Conservation (phyloP, 2,329 filamentous ascomycete species). For the Neonectria magnoliae region DNA sequence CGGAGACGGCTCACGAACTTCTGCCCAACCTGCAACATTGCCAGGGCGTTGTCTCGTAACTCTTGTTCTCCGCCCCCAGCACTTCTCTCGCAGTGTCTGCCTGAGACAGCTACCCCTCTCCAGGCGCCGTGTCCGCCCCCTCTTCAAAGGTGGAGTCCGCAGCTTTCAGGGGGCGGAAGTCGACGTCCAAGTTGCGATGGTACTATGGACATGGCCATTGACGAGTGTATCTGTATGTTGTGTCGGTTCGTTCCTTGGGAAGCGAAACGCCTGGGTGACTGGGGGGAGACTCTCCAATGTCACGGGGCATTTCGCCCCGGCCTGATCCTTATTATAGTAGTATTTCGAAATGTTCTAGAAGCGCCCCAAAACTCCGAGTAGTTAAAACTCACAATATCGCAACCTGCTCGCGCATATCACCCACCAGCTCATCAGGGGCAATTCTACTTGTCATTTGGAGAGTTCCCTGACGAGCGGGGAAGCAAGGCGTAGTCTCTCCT, state of each 20-base stretch:
- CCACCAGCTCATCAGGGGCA: neutral
- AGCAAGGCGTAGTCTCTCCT: constrained; percentile 3
- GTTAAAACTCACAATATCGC: neutral
- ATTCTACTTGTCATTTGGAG: neutral
- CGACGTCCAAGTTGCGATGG: constrained; percentile 15
- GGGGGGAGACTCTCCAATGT: neutral
- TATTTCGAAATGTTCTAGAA: neutral
- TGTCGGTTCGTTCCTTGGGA: neutral
- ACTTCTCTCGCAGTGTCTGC: constrained; percentile 23
- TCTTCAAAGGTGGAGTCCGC: constrained; percentile 15
- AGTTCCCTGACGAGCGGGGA: neutral
- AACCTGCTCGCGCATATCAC: neutral
- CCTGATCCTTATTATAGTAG: neutral
- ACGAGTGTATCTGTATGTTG: neutral
- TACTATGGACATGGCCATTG: neutral
- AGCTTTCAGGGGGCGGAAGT: constrained; percentile 18
- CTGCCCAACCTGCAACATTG: constrained; percentile 1
- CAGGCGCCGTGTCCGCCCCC: constrained; percentile 20
- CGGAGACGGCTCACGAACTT: neutral
- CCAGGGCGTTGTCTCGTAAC: neutral
- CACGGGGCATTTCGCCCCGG: neutral
- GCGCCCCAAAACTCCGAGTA: neutral
- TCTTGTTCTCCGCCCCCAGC: constrained; percentile 1
- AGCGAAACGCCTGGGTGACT: constrained; percentile 1
- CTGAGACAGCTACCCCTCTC: constrained; percentile 21